A percentile compares a stretch with the other conserved stretches of the same genome.
Conservation (phyloP, 2,329 filamentous ascomycete species). For the Diplodia corticola region DNA sequence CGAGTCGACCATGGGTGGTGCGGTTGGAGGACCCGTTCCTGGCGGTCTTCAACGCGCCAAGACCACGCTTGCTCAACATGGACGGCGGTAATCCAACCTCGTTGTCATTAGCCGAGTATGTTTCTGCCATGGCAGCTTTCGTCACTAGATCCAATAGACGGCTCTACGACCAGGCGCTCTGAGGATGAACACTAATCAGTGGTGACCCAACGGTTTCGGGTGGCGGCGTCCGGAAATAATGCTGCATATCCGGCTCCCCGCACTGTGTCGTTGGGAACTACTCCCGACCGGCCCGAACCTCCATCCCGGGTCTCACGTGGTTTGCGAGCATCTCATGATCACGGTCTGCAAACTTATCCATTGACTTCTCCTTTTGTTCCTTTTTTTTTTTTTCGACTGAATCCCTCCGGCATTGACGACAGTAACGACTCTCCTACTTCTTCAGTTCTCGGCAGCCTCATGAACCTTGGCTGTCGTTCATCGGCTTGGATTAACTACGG, state of each 20-base stretch:
- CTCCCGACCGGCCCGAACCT: slow-evolving; percentile 12
- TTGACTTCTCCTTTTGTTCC: not conserved
- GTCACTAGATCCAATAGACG: slow-evolving; percentile 23
- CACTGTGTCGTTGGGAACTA: slow-evolving; percentile 10
- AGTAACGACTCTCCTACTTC: slow-evolving; percentile 21
- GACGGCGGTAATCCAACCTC: slow-evolving; percentile 14
- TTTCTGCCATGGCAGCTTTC: slow-evolving; percentile 22
- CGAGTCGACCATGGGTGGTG: slow-evolving; percentile 54
- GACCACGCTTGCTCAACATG: slow-evolving; percentile 20
- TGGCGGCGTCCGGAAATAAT: slow-evolving; percentile 1
- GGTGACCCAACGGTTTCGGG: not conserved
- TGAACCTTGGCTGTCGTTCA: slow-evolving; percentile 15
- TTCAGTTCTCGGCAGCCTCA: slow-evolving; percentile 18
- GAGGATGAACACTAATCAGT: slow-evolving; percentile 21
- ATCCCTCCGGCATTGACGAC: slow-evolving; percentile 22
- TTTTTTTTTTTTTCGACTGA: not conserved
- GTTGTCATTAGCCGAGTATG: slow-evolving; percentile 1
- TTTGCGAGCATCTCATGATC: slow-evolving; percentile 14
- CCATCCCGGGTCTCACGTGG: slow-evolving; percentile 14
- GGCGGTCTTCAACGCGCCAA: slow-evolving; percentile 28
- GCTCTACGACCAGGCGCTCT: slow-evolving; percentile 18
- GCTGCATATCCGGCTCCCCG: slow-evolving; percentile 9
- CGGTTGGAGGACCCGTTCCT: slow-evolving; percentile 35
- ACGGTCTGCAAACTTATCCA: slow-evolving; percentile 13
- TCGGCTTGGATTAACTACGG: not conserved